Percentiles rank a stretch among this genome's conserved stretches.
phyloP scores from a whole-genome alignment of 768 basidiomycete species.

The Termitomyces sp. region DNA sequence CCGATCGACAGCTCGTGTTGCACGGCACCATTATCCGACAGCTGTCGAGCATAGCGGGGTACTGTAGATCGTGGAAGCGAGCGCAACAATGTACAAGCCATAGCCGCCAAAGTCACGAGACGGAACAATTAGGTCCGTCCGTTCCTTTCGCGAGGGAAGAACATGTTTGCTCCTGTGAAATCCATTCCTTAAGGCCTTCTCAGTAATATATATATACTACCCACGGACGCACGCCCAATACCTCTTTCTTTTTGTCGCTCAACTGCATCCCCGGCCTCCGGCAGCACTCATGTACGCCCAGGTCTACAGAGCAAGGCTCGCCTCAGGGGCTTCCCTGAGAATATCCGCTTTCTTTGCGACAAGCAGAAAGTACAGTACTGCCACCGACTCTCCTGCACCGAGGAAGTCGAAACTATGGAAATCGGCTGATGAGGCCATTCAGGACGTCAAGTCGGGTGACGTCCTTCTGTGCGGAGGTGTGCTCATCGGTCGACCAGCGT shows the following conservation, averaged over 20 bases:
- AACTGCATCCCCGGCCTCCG: background rate
- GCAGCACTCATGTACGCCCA: conserved; percentile 13
- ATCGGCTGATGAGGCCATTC: conserved; percentile 78
- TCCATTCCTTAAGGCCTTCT: background rate
- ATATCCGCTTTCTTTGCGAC: conserved; percentile 13
- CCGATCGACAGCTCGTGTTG: background rate
- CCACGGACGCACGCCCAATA: background rate
- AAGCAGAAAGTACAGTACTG: conserved; percentile 28
- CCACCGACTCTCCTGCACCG: conserved; percentile 23
- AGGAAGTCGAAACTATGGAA: conserved; percentile 68
- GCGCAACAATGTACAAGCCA: background rate
- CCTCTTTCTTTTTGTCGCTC: background rate
- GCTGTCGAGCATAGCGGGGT: background rate
- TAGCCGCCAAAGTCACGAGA: conserved; percentile 6
- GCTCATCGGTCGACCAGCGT: conserved; percentile 16
- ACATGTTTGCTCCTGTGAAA: conserved; percentile 10
- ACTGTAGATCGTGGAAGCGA: background rate
- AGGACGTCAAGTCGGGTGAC: conserved; percentile 77
- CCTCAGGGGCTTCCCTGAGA: conserved; percentile 15
- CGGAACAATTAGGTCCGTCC: conserved; percentile 8
- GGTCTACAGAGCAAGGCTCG: conserved; percentile 17
- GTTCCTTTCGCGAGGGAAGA: conserved; percentile 11
- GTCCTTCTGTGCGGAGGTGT: conserved; percentile 77
- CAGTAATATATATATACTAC: background rate
- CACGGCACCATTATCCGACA: background rate